phyloP scores from a whole-genome alignment of 805 yeast species.

The Saturnispora halmiae region DNA sequence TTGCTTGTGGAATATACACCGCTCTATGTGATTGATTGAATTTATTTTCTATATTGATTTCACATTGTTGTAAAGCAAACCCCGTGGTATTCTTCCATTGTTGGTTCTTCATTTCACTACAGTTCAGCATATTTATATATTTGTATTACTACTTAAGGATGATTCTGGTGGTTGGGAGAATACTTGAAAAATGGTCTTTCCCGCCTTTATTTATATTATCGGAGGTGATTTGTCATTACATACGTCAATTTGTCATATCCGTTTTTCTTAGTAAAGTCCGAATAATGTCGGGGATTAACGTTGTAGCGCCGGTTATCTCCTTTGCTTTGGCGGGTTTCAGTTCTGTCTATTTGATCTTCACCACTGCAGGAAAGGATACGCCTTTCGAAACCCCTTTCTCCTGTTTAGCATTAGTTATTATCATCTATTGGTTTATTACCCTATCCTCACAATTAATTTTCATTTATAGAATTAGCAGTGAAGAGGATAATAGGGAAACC shows the following conservation, averaged over 20 bases:
- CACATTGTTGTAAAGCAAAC: background rate
- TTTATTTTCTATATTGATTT: background rate
- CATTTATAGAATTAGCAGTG: constrained; percentile 30
- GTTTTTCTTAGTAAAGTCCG: too few relatives aligned
- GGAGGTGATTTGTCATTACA: too few relatives aligned
- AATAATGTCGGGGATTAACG: too few relatives aligned
- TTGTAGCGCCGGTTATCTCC: too few relatives aligned
- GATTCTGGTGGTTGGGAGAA: too few relatives aligned
- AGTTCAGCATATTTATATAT: too few relatives aligned
- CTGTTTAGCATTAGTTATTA: constrained; percentile 38
- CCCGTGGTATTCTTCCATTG: too few relatives aligned
- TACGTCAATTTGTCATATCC: too few relatives aligned
- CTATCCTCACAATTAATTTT: constrained; percentile 43
- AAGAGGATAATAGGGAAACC: constrained; percentile 25
- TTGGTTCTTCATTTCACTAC: too few relatives aligned
- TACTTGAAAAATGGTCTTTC: too few relatives aligned
- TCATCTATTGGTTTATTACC: constrained; percentile 51
- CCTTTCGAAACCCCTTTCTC: constrained; percentile 63
- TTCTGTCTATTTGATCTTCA: constrained; percentile 37
- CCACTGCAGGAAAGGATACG: constrained; percentile 39
- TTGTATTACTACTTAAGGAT: too few relatives aligned
- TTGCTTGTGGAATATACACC: background rate
- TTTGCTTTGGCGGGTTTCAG: constrained; percentile 49
- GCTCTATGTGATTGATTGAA: background rate
- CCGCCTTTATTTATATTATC: too few relatives aligned